phyloP scores from a whole-genome alignment of 306 rosid genomes.

The Vigna radiata region DNA sequence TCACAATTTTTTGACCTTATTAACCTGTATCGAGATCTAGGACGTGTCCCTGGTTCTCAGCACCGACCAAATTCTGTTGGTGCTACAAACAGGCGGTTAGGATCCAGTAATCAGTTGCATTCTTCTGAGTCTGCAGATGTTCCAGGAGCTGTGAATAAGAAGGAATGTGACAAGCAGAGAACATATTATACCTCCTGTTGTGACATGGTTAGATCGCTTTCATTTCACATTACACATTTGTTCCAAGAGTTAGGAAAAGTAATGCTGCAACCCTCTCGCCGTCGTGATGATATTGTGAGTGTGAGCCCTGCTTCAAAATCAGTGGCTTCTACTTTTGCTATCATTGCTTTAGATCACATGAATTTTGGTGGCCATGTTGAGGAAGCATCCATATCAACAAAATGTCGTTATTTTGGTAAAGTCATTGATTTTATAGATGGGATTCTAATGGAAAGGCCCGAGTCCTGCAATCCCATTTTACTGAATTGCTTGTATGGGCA shows the following conservation, averaged over 20 bases:
- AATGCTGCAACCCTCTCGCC: constrained; percentile 92
- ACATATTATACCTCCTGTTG: constrained; percentile 75
- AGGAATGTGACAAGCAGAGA: constrained; percentile 77
- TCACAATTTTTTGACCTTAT: constrained; percentile 93
- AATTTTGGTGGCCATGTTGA: constrained; percentile 75
- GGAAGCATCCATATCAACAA: constrained; percentile 74
- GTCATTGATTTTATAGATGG: constrained; percentile 88
- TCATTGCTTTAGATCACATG: constrained; percentile 81
- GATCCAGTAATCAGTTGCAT: constrained; percentile 58
- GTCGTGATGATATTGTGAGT: constrained; percentile 84
- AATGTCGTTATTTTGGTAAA: constrained; percentile 90
- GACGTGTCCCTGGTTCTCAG: constrained; percentile 75
- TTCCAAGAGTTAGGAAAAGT: constrained; percentile 95
- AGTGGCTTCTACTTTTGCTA: constrained; percentile 86
- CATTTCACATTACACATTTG: constrained; percentile 90
- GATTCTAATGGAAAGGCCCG: constrained; percentile 87
- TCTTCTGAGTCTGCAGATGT: constrained; percentile 68
- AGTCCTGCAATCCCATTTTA: constrained; percentile 87
- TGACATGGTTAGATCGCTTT: constrained; percentile 89
- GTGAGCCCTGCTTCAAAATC: constrained; percentile 83
- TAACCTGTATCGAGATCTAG: constrained; percentile 88
- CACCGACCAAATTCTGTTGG: constrained; percentile 64
- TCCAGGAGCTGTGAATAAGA: constrained; percentile 56
- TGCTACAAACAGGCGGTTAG: constrained; percentile 59
- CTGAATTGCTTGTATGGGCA: constrained; percentile 90